Conservation (phyloP, 129 eudicot genomes). For the Escallonia herrerae region DNA sequence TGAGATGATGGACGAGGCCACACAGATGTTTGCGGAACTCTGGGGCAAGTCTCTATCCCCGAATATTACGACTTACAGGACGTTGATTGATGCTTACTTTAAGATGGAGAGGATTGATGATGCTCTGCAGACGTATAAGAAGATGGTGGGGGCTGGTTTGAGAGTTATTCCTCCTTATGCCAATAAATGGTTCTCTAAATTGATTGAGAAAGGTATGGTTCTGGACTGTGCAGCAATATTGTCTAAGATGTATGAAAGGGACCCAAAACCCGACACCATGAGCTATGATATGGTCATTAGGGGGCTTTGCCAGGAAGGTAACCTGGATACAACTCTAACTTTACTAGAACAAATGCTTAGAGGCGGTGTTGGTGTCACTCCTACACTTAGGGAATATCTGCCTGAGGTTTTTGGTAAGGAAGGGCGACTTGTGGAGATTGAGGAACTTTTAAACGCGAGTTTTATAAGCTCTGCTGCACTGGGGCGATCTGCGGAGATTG, state of each 20-base stretch:
- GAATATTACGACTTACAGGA: slow-evolving; percentile 58
- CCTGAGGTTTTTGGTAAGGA: slow-evolving; percentile 46
- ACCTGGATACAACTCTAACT: slow-evolving; percentile 30
- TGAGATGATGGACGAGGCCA: slow-evolving; percentile 83
- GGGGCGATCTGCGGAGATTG: slow-evolving; percentile 11
- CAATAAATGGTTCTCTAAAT: slow-evolving; percentile 63
- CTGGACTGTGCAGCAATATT: slow-evolving; percentile 56
- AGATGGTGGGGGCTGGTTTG: slow-evolving; percentile 75
- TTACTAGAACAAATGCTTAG: slow-evolving; percentile 51
- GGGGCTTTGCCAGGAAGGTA: slow-evolving; percentile 46
- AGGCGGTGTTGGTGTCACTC: slow-evolving; percentile 55
- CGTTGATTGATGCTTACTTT: slow-evolving; percentile 69
- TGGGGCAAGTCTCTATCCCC: slow-evolving; percentile 69
- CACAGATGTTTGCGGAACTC: slow-evolving; percentile 52
- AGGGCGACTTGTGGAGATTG: slow-evolving; percentile 55
- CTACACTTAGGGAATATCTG: slow-evolving; percentile 49
- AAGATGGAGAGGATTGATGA: slow-evolving; percentile 61
- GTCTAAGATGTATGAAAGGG: slow-evolving; percentile 69
- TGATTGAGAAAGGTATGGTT: slow-evolving; percentile 69
- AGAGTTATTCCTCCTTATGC: slow-evolving; percentile 84
- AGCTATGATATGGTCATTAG: slow-evolving; percentile 76
- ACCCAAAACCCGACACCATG: slow-evolving; percentile 70
- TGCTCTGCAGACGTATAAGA: slow-evolving; percentile 48
- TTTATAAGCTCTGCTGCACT: slow-evolving; percentile 24
- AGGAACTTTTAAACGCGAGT: slow-evolving; percentile 38